Evolutionary conservation across 2,329 filamentous ascomycete genomes (phyloP), one percentile per base, ranked within the genome.

Genomic region (Acrocalymma vagum): DNA sequence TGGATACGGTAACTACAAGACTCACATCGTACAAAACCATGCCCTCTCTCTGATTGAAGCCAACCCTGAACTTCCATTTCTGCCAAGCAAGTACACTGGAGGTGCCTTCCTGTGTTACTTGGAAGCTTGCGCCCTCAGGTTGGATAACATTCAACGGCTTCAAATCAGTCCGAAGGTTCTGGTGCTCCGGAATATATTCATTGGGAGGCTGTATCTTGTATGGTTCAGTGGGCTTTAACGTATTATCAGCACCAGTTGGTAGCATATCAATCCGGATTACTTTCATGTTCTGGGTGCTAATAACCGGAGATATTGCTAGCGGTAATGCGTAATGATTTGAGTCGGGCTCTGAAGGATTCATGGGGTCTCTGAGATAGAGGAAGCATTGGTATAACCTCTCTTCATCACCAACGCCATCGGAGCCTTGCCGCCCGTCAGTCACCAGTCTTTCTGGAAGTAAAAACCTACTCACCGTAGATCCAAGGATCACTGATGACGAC

Each of bases 311-410:
- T 47, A 86, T 82, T n/a, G 80, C 76, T 2, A 87, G 71, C 1
- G 85, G 85, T 51, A 86, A 78, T 0, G 85, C 82, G 58, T 88
- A 88, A 62, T 88, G 83, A 58, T 86, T 87, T 27, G 80, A 81
- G 57, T 89, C 85, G n/a, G 70, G 65, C 55, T 86, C 81, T 6
- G 70, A 61, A 1, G 80, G 55, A 58, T 87, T 84, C 20, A 73
- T 69, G 3, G 83, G 82, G 50, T 86, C 84, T 15, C 82, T 74
- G 67, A 86, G 77, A 67, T 88, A 88, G 38, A 87, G 65, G 67
- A 85, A 87, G 65, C 81, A 84, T 60, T 87, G 84, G 60, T 79
- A 85, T 53, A 81, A 57, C 13, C 75, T 62, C 9, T 75, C 70
- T 35, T 76, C 72, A 35, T 78, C 75, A 37, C 69, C 61, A 26